Conservation (phyloP, 1,139 yeast species). For the Taiozyma sp. region DNA sequence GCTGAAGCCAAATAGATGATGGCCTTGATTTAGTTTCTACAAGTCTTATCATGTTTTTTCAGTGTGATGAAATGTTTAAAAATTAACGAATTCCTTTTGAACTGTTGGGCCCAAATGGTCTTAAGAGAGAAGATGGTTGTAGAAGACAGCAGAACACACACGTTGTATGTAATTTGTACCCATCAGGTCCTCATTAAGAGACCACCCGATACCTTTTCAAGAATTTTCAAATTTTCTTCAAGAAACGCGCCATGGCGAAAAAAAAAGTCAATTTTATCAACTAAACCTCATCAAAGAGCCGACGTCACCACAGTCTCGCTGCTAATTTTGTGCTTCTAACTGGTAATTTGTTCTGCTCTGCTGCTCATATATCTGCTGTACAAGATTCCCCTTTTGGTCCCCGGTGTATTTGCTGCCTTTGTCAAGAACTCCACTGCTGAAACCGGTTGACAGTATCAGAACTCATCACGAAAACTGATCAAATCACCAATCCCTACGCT, state of each 20-base stretch:
- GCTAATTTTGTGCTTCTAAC: background rate
- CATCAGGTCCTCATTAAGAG: background rate
- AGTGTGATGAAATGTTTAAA: background rate
- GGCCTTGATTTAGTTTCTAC: background rate
- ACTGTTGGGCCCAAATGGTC: background rate
- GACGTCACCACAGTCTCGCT: background rate
- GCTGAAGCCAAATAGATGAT: constrained; percentile 1
- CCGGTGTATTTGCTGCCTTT: background rate
- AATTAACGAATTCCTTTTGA: background rate
- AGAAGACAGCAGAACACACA: background rate
- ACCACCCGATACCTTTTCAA: background rate
- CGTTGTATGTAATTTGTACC: background rate
- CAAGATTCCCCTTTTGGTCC: background rate
- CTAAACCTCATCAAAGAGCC: background rate
- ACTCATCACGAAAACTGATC: background rate
- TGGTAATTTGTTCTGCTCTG: background rate
- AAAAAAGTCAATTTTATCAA: background rate
- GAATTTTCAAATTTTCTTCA: background rate
- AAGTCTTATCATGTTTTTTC: background rate
- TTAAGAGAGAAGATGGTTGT: background rate
- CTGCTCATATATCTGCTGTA: background rate
- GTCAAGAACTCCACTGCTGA: background rate
- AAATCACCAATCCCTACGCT: background rate
- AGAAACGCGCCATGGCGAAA: background rate
- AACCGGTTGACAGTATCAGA: background rate